These are phyloP conservation scores for Emydomyces testavorans DNA, from an alignment of 2,329 filamentous ascomycete genomes.

Conservation along the genomic window DNA sequence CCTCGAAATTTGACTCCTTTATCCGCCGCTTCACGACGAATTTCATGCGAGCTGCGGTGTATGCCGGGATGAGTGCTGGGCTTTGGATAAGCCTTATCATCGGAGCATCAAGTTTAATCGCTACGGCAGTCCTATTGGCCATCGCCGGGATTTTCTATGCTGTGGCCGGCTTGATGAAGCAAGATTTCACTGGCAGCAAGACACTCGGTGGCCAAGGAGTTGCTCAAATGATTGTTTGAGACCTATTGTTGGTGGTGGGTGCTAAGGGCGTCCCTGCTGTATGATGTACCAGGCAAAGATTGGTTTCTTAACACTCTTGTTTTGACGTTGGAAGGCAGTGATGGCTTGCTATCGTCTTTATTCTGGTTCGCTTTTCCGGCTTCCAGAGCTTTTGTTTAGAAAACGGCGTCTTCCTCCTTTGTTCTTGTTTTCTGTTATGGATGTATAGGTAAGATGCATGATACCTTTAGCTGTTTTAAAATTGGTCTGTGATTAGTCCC, in stretches of 20 bases:
- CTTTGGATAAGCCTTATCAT: constrained; percentile 72
- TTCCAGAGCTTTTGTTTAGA: constrained; percentile 19
- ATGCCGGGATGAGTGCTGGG: constrained; percentile 64
- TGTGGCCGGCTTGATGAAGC: constrained; percentile 35
- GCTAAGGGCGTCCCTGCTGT: not conserved
- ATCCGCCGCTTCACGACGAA: constrained; percentile 92
- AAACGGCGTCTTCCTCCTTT: not conserved
- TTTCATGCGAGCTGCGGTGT: constrained; percentile 88
- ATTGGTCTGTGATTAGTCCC: too few relatives aligned
- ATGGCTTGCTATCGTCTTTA: not conserved
- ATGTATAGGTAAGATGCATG: constrained; percentile 11
- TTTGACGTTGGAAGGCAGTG: not conserved
- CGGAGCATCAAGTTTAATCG: constrained; percentile 62
- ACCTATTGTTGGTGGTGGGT: not conserved
- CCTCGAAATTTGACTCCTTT: constrained; percentile 70
- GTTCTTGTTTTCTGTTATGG: not conserved
- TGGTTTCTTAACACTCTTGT: not conserved
- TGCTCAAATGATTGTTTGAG: constrained; percentile 90
- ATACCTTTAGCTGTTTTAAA: too few relatives aligned
- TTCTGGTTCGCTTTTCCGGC: constrained; percentile 19
- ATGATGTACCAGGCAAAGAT: not conserved
- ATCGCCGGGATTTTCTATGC: constrained; percentile 69
- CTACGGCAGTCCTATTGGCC: constrained; percentile 68
- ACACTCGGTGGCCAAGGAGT: constrained; percentile 87
- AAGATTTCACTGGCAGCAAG: constrained; percentile 58